A percentile compares a stretch with the other conserved stretches of the same genome.
phyloP scores from a whole-genome alignment of 495 filamentous ascomycete genomes.

The Thermothielavioides terrestris region DNA sequence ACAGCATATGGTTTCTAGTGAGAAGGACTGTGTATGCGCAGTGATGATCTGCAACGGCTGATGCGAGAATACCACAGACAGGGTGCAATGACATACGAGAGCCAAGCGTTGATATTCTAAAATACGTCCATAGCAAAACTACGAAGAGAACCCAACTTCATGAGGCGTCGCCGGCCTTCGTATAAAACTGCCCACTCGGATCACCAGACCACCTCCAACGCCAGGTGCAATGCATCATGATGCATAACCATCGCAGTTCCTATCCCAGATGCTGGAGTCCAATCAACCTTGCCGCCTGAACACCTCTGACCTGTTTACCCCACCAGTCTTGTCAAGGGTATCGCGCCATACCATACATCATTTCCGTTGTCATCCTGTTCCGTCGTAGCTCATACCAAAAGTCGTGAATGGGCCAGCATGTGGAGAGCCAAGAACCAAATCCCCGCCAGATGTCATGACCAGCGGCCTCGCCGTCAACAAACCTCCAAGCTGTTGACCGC shows the following conservation, averaged over 20 bases:
- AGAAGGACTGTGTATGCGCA: too few relatives aligned
- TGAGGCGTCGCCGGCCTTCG: neutral
- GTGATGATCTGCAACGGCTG: too few relatives aligned
- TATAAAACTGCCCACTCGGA: too few relatives aligned
- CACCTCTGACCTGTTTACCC: slow-evolving; percentile 5
- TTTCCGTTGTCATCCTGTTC: neutral
- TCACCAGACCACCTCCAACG: neutral
- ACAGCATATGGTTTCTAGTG: too few relatives aligned
- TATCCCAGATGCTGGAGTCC: too few relatives aligned
- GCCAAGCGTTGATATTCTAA: neutral
- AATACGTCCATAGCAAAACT: neutral
- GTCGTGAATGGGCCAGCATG: neutral
- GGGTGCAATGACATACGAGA: neutral
- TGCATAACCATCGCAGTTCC: neutral
- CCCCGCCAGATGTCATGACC: neutral
- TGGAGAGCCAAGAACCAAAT: neutral
- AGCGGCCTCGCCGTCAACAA: slow-evolving; percentile 10
- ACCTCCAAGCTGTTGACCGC: slow-evolving; percentile 17
- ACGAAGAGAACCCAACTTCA: neutral
- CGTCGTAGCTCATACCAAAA: slow-evolving; percentile 2
- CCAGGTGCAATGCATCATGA: slow-evolving; percentile 4
- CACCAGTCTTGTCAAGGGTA: neutral
- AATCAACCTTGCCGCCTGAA: slow-evolving; percentile 1
- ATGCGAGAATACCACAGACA: neutral
- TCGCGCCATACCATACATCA: neutral